These are phyloP conservation scores for Flueggea neowawraea DNA, from an alignment of 441 rosid species.

Conservation along the genomic window DNA sequence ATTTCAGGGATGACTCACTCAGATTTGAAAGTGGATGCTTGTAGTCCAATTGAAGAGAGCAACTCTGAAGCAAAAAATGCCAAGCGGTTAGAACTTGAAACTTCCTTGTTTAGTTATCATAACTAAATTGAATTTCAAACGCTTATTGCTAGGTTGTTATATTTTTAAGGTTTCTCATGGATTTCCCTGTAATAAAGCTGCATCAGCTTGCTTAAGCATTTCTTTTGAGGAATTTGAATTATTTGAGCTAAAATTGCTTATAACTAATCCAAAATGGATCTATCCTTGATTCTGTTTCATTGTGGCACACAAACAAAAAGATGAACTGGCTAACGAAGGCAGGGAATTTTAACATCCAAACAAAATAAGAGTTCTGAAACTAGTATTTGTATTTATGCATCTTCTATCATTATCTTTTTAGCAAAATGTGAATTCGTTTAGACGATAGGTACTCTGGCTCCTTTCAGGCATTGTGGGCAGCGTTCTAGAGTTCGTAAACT, in stretches of 20 bases:
- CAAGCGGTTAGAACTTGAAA: constrained; percentile 42
- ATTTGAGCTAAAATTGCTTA: too few species aligned
- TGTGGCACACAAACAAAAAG: not conserved
- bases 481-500: constrained; percentile 85
- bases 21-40: constrained; percentile 26
- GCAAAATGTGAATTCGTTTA: not conserved
- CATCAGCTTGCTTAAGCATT: too few species aligned
- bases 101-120: constrained; percentile 5
- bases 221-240: too few species aligned
- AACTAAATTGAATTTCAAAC: too few species aligned
- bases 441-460: not conserved
- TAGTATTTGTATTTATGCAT: not conserved
- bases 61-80: constrained; percentile 34
- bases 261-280: too few species aligned
- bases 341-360: not conserved
- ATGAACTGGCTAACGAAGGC: not conserved
- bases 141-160: too few species aligned
- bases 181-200: too few species aligned
- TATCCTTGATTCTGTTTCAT: not conserved
- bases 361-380: not conserved
- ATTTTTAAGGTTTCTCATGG: too few species aligned
- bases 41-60: constrained; percentile 26
- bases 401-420: not conserved
- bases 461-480: constrained; percentile 65
- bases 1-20: constrained; percentile 23